phyloP scores from a whole-genome alignment of 306 rosid genomes.

The Luffa acutangula region DNA sequence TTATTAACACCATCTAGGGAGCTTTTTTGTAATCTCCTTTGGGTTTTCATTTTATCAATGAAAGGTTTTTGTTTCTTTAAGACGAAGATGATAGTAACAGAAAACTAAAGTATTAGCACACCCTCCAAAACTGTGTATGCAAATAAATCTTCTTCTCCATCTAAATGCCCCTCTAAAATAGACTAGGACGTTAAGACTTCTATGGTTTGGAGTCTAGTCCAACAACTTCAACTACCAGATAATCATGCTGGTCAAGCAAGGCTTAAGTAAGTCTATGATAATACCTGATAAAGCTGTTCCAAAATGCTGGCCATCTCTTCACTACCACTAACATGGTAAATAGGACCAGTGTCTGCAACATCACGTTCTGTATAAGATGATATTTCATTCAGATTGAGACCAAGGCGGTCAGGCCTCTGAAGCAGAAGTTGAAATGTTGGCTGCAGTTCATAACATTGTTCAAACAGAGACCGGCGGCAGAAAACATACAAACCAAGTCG shows the following conservation, averaged over 20 bases:
- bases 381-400: conserved; percentile 59
- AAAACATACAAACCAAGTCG: conserved; percentile 87
- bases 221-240: neutral
- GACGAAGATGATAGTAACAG: neutral
- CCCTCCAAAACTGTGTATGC: neutral
- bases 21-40: neutral
- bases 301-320: conserved; percentile 73
- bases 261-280: neutral
- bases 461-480: conserved; percentile 87
- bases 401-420: conserved; percentile 77
- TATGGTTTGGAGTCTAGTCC: neutral
- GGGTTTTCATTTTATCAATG: neutral
- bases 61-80: neutral
- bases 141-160: neutral
- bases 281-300: conserved; percentile 67
- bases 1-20: neutral
- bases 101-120: neutral
- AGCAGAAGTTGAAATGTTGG: conserved; percentile 92
- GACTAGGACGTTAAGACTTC: neutral
- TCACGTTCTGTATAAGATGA: conserved; percentile 51
- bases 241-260: neutral
- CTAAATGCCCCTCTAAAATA: neutral
- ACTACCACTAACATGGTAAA: conserved; percentile 62
- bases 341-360: conserved; percentile 55
- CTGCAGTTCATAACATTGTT: conserved; percentile 93